Conservation (phyloP, 768 basidiomycete genomes). For the Pluteus cervinus region DNA sequence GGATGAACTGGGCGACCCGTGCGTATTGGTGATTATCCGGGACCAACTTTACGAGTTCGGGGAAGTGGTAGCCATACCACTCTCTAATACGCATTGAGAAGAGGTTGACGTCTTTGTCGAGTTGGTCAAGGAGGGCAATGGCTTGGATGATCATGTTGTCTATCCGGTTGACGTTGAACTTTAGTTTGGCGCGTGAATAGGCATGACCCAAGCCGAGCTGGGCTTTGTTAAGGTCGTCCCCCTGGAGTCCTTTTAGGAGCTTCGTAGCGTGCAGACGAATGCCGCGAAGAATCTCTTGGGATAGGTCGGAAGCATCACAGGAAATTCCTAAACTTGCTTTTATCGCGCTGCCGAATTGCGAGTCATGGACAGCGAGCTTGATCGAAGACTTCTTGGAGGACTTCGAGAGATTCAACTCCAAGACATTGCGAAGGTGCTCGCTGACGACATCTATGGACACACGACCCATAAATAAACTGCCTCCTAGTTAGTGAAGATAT, state of each 20-base stretch:
- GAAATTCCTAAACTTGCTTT: conserved; percentile 63
- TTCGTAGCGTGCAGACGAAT: conserved; percentile 88
- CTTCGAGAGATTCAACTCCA: conserved; percentile 85
- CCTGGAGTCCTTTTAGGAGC: conserved; percentile 82
- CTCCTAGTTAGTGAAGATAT: too few species aligned
- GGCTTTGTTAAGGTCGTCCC: conserved; percentile 84
- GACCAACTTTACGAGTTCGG: conserved; percentile 89
- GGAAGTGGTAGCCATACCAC: conserved; percentile 99
- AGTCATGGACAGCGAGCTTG: conserved; percentile 75
- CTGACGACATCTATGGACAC: conserved; percentile 76
- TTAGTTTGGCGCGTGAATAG: conserved; percentile 95
- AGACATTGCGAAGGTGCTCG: conserved; percentile 73
- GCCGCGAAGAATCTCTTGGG: conserved; percentile 85
- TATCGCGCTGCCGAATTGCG: conserved; percentile 69
- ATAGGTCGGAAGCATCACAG: conserved; percentile 77
- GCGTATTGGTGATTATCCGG: conserved; percentile 95
- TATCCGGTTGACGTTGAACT: conserved; percentile 93
- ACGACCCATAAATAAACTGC: background rate
- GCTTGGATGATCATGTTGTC: conserved; percentile 99
- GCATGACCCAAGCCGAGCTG: conserved; percentile 97
- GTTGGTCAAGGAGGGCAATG: conserved; percentile 94
- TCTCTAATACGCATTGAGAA: conserved; percentile 98
- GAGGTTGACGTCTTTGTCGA: conserved; percentile 99
- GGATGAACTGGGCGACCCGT: conserved; percentile 77
- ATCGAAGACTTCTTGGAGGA: conserved; percentile 64